Percentiles rank a stretch among this genome's conserved stretches.
Conservation (phyloP, 2,329 filamentous ascomycete species). For the Tolypocladium cylindrosporum region DNA sequence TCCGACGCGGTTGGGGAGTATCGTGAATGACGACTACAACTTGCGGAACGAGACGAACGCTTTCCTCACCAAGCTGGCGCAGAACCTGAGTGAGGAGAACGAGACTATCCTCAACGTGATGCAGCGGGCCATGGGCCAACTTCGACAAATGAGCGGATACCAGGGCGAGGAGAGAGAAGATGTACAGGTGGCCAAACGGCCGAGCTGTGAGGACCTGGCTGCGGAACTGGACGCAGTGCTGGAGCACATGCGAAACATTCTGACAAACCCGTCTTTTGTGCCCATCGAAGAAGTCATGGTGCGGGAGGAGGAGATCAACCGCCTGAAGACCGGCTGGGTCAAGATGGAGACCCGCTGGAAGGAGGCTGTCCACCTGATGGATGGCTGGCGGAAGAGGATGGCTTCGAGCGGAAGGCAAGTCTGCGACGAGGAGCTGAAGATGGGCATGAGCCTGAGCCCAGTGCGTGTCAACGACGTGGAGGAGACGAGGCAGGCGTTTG, state of each 20-base stretch:
- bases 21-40: slow-evolving; percentile 45
- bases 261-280: slow-evolving; percentile 95
- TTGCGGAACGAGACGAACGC: slow-evolving; percentile 82
- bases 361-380: slow-evolving; percentile 83
- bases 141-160: slow-evolving; percentile 61
- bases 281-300: slow-evolving; percentile 87
- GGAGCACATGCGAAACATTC: slow-evolving; percentile 68
- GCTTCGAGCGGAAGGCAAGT: slow-evolving; percentile 58
- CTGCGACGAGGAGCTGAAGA: slow-evolving; percentile 56
- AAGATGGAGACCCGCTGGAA: slow-evolving; percentile 88
- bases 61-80: slow-evolving; percentile 77
- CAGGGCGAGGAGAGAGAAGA: slow-evolving; percentile 23
- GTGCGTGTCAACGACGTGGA: slow-evolving; percentile 43
- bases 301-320: slow-evolving; percentile 83
- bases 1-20: slow-evolving; percentile 9
- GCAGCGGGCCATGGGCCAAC: slow-evolving; percentile 56
- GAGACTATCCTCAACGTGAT: slow-evolving; percentile 68
- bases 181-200: slow-evolving; percentile 22
- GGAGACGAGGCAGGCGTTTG: slow-evolving; percentile 30
- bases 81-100: slow-evolving; percentile 83
- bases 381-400: slow-evolving; percentile 83
- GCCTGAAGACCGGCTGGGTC: slow-evolving; percentile 78
- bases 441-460: slow-evolving; percentile 55
- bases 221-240: slow-evolving; percentile 67
- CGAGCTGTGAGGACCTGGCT: slow-evolving; percentile 55